Percentiles rank a stretch among this genome's conserved stretches.
phyloP scores from a whole-genome alignment of 495 filamentous ascomycete genomes.

The Melanomma pulvis-pyrius region DNA sequence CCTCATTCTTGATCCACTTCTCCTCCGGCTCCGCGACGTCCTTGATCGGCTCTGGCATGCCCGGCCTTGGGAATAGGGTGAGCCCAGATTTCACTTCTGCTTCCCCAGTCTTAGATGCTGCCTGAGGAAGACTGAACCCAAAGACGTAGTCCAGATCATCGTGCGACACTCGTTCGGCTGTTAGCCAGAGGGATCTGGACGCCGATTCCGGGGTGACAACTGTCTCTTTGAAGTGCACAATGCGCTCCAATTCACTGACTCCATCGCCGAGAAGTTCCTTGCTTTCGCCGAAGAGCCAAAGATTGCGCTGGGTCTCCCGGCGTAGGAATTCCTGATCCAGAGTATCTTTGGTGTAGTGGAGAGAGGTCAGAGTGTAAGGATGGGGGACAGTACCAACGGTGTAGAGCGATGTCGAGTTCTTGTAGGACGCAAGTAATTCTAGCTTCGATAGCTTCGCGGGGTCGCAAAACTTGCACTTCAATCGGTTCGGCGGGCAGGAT shows the following conservation, averaged over 20 bases:
- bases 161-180: conserved; percentile 65
- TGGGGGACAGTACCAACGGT: conserved; percentile 88
- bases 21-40: conserved; percentile 52
- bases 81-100: conserved; percentile 24
- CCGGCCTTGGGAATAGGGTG: conserved; percentile 19
- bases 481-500: conserved; percentile 85
- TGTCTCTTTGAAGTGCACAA: conserved; percentile 77
- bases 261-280: conserved; percentile 64
- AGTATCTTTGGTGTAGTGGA: conserved; percentile 57
- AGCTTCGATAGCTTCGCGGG: conserved; percentile 55
- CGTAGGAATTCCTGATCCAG: conserved; percentile 71
- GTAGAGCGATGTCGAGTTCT: conserved; percentile 58
- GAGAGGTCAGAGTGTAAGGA: conserved; percentile 75
- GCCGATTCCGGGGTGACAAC: conserved; percentile 67
- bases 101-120: conserved; percentile 54
- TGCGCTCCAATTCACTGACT: conserved; percentile 62
- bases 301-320: conserved; percentile 72
- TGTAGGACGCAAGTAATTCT: conserved; percentile 35
- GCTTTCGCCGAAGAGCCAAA: conserved; percentile 77
- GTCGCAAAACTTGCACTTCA: conserved; percentile 73
- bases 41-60: conserved; percentile 12
- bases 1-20: conserved; percentile 45
- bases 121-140: conserved; percentile 75
- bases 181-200: conserved; percentile 74
- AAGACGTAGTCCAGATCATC: conserved; percentile 84